Percentiles rank a stretch among this genome's conserved stretches.
Evolutionary conservation across 371 early-diverging fungal species (phyloP).

Genomic region (Lichtheimia hyalospora): DNA sequence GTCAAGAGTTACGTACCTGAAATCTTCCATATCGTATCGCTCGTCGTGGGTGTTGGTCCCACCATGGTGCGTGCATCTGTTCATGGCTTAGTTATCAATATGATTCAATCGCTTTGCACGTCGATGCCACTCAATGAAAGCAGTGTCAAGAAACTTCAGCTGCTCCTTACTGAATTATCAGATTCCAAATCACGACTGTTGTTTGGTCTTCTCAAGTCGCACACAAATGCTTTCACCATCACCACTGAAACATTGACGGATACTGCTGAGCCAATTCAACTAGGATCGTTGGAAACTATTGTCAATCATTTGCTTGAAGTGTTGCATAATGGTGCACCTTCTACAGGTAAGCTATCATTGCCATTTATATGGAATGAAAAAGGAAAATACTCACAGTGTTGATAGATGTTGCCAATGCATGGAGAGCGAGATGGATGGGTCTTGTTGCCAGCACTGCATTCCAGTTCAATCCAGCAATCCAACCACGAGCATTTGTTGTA

Average conservation of each 20-base stretch:
- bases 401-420: conserved; percentile 71
- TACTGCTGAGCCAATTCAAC: conserved; percentile 66
- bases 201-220: conserved; percentile 77
- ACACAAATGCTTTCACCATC: conserved; percentile 71
- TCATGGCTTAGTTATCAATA: conserved; percentile 88
- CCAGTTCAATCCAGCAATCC: conserved; percentile 90
- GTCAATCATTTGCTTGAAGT: conserved; percentile 81
- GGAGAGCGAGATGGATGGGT: conserved; percentile 92
- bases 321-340: conserved; percentile 73
- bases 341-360: conserved; percentile 51
- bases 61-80: conserved; percentile 85
- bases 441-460: conserved; percentile 90
- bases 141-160: conserved; percentile 59
- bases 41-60: conserved; percentile 84
- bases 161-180: conserved; percentile 68
- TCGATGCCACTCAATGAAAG: conserved; percentile 67
- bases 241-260: conserved; percentile 66
- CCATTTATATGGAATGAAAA: background rate
- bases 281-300: conserved; percentile 78
- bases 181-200: conserved; percentile 77
- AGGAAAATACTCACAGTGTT: background rate
- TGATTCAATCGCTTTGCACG: conserved; percentile 86
- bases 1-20: conserved; percentile 84
- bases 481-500: conserved; percentile 91
- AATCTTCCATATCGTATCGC: conserved; percentile 79